Evolutionary conservation across 2,329 filamentous ascomycete species (phyloP), one percentile per base, ranked within the genome.

Genomic region (Phyllosticta citrichinensis): DNA sequence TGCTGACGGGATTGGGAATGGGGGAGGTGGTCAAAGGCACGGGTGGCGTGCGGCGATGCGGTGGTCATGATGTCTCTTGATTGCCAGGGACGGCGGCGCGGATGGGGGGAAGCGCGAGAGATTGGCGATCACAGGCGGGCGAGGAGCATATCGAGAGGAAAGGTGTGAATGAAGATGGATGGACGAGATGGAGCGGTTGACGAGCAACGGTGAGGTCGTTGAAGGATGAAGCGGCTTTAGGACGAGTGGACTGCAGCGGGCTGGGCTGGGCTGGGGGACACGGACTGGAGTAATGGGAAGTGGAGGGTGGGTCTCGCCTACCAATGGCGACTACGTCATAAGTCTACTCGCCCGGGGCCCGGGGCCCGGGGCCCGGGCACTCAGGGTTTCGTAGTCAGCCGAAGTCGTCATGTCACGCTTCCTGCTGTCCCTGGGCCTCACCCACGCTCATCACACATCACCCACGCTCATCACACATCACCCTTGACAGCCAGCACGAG

Each of bases 1-100:
- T 65, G 65, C 57, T 55, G 40, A 19, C 22, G 20, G 22, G 19
- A 52, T 47, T 53, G 61, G 60, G 60, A 56, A 55, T 62, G 60
- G 52, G 60, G 51, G 40, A 55, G 60, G 56, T 58, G 61, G 17
- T 62, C 56, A 47, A 52, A 62, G 25, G 55, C 50, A 58, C 55
- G 35, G 52, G 56, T 56, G 52, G 55, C 55, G 61, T 62, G 56
- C 56, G 53, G 53, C 60, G 60, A 57, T 52, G 57, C 59, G 52
- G 57, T 54, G 55, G 60, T 56, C 51, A 52, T 57, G 60, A 47
- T 57, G 60, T 40, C 14, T 40, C 14, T 17, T 40, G 33, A 6
- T 24, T 8, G 24, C 52, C 14, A 55, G 52, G 14, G 52, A 19
- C 20, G 11, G 17, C 25, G 52, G 33, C 33, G 33, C 33, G 10